Conservation (phyloP, 768 basidiomycete genomes). For the Russula brevipes region DNA sequence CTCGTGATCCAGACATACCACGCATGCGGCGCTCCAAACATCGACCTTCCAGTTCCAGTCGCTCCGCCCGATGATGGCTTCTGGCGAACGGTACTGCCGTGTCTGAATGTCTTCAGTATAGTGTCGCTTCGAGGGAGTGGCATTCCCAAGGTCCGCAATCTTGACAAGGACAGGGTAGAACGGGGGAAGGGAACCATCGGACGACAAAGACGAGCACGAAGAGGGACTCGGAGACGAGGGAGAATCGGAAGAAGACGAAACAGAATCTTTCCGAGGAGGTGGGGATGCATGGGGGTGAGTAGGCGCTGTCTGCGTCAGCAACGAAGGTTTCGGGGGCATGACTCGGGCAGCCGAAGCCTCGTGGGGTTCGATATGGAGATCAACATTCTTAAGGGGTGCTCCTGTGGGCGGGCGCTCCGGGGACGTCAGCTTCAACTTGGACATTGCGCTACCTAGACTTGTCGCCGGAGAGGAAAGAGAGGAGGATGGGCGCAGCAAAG, state of each 20-base stretch:
- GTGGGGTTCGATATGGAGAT: conserved; percentile 8
- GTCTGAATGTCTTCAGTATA: conserved; percentile 96
- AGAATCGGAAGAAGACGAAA: conserved; percentile 6
- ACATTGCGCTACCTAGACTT: conserved; percentile 31
- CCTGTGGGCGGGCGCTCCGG: conserved; percentile 3
- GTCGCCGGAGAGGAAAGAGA: conserved; percentile 29
- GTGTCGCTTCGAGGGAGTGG: conserved; percentile 84
- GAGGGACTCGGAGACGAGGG: not conserved
- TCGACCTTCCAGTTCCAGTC: conserved; percentile 86
- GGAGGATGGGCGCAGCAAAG: conserved; percentile 22
- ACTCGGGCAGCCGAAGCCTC: conserved; percentile 17
- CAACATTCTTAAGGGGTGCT: not conserved
- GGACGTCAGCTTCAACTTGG: conserved; percentile 25
- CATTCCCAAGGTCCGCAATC: conserved; percentile 93
- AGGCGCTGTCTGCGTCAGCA: conserved; percentile 34
- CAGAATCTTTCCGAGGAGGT: not conserved
- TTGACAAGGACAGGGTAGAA: conserved; percentile 65
- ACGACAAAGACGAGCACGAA: conserved; percentile 6
- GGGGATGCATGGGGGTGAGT: not conserved
- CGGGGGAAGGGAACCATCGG: conserved; percentile 8
- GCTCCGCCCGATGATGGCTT: conserved; percentile 81
- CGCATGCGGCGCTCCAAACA: conserved; percentile 88
- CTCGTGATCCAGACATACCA: conserved; percentile 44
- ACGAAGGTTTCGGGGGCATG: conserved; percentile 31
- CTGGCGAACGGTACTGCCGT: conserved; percentile 92